Base-by-base conservation (phyloP, 257 asterid species). In the Nicotiana sylvestris region DNA sequence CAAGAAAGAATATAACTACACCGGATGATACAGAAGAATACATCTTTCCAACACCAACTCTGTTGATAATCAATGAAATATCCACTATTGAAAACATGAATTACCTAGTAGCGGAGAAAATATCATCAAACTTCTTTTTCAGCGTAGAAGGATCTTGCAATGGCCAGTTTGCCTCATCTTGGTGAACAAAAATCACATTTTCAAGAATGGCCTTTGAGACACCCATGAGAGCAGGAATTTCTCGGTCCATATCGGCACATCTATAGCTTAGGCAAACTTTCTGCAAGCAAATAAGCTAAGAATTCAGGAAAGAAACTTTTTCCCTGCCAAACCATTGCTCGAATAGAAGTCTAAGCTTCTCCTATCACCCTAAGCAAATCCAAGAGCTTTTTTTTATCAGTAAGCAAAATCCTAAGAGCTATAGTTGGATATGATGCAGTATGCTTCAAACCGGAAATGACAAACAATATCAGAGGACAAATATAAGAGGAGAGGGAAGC, bases 121-220 rank as follows among this genome's bases (percentile, higher is more conserved):
- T 96, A 84, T 96, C 99, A 87, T 94, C 98, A 72, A 96, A 96
- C 93, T 94, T 96, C 89, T 94, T 96, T 88, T 96, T 96, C 84
- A 96, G 87, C 0, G 97, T 93, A 65, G 97, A 87, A 64, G 99
- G 93, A 81, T 96, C 99, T 88, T 96, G 99, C 86, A 96, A 87
- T 68, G 99, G 99, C 99, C 99, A 96, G 89, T 94, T 96, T 46
- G 99, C 99, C 90, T 96, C 99, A 83, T 96, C 99, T 90, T 96
- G 99, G 86, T 96, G 99, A 60, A 92, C 99, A 90, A 96, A 96
- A 83, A 96, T 94, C 77, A 96, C 99, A 88, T 93, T 96, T 89
- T 96, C 99, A 39, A 96, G 93, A 85, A 96, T 88, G 78, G 99
- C 98, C 94, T 96, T 96, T 9, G 99, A 96, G 64, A 96, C 99